Evolutionary conservation across 352 stramenopile genomes (phyloP).

Genomic region (Phytophthora pinifolia): DNA sequence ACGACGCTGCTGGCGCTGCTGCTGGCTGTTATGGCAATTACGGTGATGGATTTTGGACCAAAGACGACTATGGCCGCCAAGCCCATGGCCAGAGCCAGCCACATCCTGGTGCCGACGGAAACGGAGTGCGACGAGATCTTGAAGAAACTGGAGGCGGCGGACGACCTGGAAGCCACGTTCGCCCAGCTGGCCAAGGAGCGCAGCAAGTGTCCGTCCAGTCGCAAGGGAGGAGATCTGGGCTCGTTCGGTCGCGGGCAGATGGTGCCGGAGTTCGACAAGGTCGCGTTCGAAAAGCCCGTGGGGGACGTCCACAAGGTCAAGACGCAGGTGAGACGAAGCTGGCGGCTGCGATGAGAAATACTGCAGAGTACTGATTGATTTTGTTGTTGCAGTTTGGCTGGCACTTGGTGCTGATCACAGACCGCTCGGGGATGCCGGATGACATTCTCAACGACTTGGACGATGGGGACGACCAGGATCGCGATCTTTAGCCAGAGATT

Average conservation of each 20-base stretch:
- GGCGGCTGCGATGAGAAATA: neutral
- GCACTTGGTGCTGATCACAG: constrained; percentile 75
- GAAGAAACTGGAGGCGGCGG: constrained; percentile 40
- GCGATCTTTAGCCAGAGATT: constrained; percentile 16
- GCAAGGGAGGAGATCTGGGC: constrained; percentile 64
- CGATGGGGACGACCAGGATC: constrained; percentile 23
- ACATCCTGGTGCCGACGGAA: constrained; percentile 77
- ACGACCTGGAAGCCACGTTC: constrained; percentile 54
- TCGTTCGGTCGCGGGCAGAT: constrained; percentile 72
- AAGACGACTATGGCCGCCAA: constrained; percentile 18
- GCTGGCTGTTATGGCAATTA: constrained; percentile 36
- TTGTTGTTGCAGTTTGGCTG: constrained; percentile 62
- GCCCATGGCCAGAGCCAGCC: constrained; percentile 61
- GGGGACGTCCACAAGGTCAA: constrained; percentile 75
- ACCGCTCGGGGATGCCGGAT: constrained; percentile 52
- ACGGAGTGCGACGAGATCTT: constrained; percentile 54
- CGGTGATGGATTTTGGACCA: constrained; percentile 26
- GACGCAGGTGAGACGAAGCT: constrained; percentile 47
- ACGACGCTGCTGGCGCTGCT: constrained; percentile 36
- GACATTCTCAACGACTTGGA: constrained; percentile 25
- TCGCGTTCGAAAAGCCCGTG: constrained; percentile 73
- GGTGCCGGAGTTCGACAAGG: constrained; percentile 73
- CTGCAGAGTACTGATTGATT: constrained; percentile 6
- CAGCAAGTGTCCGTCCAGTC: constrained; percentile 70
- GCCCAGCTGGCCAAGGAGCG: constrained; percentile 55